phyloP scores from a whole-genome alignment of 2,329 filamentous ascomycete genomes.

The Aspergillus aculeatus region DNA sequence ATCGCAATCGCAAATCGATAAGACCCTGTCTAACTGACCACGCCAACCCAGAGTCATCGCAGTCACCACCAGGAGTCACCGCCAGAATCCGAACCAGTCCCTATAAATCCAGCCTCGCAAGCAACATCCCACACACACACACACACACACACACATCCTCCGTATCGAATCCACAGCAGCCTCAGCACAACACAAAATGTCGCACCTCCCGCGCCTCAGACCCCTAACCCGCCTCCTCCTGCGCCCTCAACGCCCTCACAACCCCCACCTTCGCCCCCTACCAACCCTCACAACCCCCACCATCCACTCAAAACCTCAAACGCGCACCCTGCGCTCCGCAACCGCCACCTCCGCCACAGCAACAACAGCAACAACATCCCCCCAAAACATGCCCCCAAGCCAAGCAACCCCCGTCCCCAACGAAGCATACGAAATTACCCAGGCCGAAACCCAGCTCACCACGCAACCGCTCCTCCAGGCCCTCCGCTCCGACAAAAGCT shows the following conservation, averaged over 20 bases:
- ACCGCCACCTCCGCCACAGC: background rate
- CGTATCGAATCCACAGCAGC: too few relatives aligned
- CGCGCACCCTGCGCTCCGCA: background rate
- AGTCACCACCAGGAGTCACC: too few relatives aligned
- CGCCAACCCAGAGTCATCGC: too few relatives aligned
- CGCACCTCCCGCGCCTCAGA: slow-evolving; percentile 2
- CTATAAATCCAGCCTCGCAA: too few relatives aligned
- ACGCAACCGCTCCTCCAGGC: slow-evolving; percentile 65
- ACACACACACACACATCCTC: too few relatives aligned
- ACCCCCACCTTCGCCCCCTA: background rate
- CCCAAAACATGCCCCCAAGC: background rate
- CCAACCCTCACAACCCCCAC: background rate
- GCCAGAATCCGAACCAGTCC: too few relatives aligned
- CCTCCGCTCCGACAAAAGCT: slow-evolving; percentile 63
- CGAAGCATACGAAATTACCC: slow-evolving; percentile 30
- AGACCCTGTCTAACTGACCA: background rate
- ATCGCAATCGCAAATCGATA: background rate
- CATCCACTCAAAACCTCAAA: background rate
- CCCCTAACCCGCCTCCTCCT: slow-evolving; percentile 6
- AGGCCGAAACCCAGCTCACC: slow-evolving; percentile 41
- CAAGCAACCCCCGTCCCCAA: background rate
- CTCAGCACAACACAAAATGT: slow-evolving; percentile 6
- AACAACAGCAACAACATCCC: background rate
- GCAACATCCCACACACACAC: too few relatives aligned
- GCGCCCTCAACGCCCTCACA: slow-evolving; percentile 2